Evolutionary conservation across 495 filamentous ascomycete genomes (phyloP).

Genomic region (Oleoguttula mirabilis): DNA sequence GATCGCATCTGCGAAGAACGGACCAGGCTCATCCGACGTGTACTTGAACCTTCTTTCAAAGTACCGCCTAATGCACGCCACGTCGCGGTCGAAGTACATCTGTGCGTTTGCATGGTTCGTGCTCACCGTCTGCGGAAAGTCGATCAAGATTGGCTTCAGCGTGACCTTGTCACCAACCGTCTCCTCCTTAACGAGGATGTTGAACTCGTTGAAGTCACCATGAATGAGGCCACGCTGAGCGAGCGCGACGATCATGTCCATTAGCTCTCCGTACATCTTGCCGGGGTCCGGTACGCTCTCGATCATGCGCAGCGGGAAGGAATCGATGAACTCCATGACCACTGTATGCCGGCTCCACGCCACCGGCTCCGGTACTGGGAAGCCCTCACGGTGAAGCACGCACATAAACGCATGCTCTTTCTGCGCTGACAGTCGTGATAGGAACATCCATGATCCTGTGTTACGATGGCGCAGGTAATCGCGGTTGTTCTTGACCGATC

Average conservation of each 20-base stretch:
- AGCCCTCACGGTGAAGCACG: conserved; percentile 65
- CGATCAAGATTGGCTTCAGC: conserved; percentile 69
- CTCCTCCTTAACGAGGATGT: conserved; percentile 74
- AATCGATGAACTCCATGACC: conserved; percentile 84
- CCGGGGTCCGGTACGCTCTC: conserved; percentile 67
- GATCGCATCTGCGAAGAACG: conserved; percentile 70
- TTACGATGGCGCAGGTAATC: conserved; percentile 82
- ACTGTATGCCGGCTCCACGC: conserved; percentile 85
- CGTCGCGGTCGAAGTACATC: conserved; percentile 92
- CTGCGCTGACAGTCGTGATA: conserved; percentile 78
- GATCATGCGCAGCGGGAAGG: conserved; percentile 78
- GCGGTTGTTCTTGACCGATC: conserved; percentile 85
- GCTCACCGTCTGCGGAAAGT: conserved; percentile 98
- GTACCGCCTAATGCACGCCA: conserved; percentile 85
- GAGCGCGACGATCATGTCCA: conserved; percentile 71
- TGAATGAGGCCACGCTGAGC: conserved; percentile 88
- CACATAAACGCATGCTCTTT: conserved; percentile 92
- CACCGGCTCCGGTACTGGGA: conserved; percentile 78
- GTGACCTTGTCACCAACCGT: conserved; percentile 21
- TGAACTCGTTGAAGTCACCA: conserved; percentile 99
- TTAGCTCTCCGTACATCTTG: conserved; percentile 71
- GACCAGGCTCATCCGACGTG: conserved; percentile 65
- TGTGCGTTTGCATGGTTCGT: conserved; percentile 85
- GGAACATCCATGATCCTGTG: conserved; percentile 90
- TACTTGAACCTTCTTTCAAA: conserved; percentile 86